Base-by-base conservation (phyloP, 495 filamentous ascomycete genomes). In the Penicillium cataractarum region DNA sequence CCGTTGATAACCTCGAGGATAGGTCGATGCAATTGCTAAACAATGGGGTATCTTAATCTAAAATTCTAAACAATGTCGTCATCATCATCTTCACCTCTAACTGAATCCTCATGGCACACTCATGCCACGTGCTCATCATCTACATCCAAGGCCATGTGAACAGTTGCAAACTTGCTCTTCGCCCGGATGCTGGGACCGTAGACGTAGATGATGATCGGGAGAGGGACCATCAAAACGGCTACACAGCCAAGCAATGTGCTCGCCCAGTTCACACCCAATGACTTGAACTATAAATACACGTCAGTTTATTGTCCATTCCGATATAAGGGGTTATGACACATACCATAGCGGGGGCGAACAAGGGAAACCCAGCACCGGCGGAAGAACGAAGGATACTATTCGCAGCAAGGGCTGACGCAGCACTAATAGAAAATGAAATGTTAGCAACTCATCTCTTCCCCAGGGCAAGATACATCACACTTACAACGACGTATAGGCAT, bases 401-500 rank as follows among this genome's bases (percentile, higher is more conserved):
- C 32, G 87, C 92, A 15, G 92, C 92, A 49, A 96, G 88, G 40
- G 91, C 92, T 12, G 90, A 92, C 21, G 91, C 91, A 35, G 92
- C 92, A 70, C 81, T 86, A 31, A 62, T 32, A 68, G 58, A 22
- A 54, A n/a, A 31, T 24, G 35, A 2, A 5, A 44, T 32, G 42
- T 67, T 33, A 54, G 32, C 33, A 21, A 17, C 1, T 15, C 1
- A 46, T 29, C 35, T 2, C n/a, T 24, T 35, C 6, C n/a, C 4
- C 0, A 19, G 10, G 40, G 7, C 9, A 27, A n/a, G 3, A 31
- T 21, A 6, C 24, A 33, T 42, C 6, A 60, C n/a, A 82, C 84
- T 74, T 77, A 88, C 83, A 92, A 93, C 83, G 93, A 90, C 65
- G 96, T 86, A 73, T 96, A 96, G 5, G 91, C 84, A 70, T 97